phyloP scores from a whole-genome alignment of 208 protist species.

The Spongospora subterranea region DNA sequence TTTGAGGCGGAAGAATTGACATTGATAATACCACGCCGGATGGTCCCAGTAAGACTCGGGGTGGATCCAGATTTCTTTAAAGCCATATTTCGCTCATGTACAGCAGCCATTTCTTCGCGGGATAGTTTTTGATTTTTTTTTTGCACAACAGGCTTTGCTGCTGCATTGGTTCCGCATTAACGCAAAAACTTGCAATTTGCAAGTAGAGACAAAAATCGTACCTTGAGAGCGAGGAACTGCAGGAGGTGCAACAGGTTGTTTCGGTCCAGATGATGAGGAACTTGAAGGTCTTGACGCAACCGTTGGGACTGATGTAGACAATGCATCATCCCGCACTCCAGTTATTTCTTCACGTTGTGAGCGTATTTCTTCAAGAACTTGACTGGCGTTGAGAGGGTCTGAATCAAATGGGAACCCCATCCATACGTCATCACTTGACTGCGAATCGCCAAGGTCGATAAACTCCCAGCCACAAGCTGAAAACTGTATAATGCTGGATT shows the following conservation, averaged over 20 bases:
- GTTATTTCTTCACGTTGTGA: neutral
- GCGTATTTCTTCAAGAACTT: constrained; percentile 3
- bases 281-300: neutral
- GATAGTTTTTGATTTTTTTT: too few relatives aligned
- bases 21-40: neutral
- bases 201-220: too few relatives aligned
- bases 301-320: neutral
- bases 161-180: too few relatives aligned
- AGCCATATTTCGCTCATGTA: too few relatives aligned
- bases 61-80: too few relatives aligned
- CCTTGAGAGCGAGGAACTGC: too few relatives aligned
- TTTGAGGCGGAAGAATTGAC: neutral
- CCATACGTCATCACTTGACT: constrained; percentile 5
- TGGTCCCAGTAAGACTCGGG: neutral
- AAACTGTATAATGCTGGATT: neutral
- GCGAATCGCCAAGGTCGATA: neutral
- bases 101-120: too few relatives aligned
- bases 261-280: neutral
- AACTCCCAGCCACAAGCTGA: constrained; percentile 40
- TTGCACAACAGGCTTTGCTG: too few relatives aligned
- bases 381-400: neutral
- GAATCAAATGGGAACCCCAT: neutral
- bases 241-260: neutral
- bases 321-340: neutral
- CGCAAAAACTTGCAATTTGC: too few relatives aligned